Base-by-base conservation (phyloP, 768 basidiomycete genomes). In the Rhodotorula kratochvilovae region DNA sequence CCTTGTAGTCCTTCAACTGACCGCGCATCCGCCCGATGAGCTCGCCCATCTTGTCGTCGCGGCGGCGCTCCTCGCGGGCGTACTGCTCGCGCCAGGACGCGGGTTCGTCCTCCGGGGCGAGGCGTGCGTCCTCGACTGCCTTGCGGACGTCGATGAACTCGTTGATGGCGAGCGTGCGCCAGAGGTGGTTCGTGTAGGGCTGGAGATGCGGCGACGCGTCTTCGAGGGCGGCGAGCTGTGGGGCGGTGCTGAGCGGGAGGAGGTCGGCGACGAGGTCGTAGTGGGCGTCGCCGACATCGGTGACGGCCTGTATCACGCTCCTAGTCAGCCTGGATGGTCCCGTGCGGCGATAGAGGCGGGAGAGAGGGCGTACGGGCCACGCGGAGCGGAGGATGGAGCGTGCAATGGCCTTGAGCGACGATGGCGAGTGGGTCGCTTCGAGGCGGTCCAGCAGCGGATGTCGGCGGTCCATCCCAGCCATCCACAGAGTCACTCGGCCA, bases 121-220 rank as follows among this genome's bases (percentile, higher is more conserved):
- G 17, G 2, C 54, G 36, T 1, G 45, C 58, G 39, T 74, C 73
- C 54, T 74, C 73, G 66, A 74, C 66, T 1, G 42, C 54, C 33
- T 62, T 70, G 10, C 69, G 39, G 0, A 74, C 66, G 21, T 71
- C 66, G 36, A 70, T 43, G 27, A 74, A 74, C 39, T 74, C 73
- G 51, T 55, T 54, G 46, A 74, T 39, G 54, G 62, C 64, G 3
- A 74, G 51, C 10, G 61, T 16, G 33, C 61, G 63, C 73, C 73
- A 74, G 15, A 71, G 21, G 7, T 43, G n/a, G 56, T 69, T 39
- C 16, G 67, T 69, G 29, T 45, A 13, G 0, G 55, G 42, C 2
- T 23, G 17, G 35, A 73, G 23, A 33, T 73, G 68, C 15, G 72
- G 72, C 23, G 72, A 69, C n/a, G 48, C 27, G 16, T 31, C 50